These are phyloP conservation scores for Salix dunnii DNA, from an alignment of 345 rosid species.

Conservation along the genomic window DNA sequence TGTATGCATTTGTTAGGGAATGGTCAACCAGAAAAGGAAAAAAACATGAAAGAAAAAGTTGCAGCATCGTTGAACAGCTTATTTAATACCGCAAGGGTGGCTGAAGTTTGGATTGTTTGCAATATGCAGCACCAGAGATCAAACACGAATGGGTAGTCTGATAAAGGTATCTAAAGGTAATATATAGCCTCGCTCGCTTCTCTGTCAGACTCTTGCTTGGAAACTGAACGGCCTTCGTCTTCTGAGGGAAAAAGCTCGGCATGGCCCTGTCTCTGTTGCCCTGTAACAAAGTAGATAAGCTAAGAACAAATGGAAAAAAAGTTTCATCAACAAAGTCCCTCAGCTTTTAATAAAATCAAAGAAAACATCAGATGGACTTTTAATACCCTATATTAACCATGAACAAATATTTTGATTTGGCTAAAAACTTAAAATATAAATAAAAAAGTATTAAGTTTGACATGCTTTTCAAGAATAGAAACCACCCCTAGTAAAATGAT, in stretches of 20 bases:
- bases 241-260: conserved; percentile 8
- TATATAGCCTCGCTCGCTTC: conserved; percentile 37
- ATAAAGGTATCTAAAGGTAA: not conserved
- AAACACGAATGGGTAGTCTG: no score
- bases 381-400: no score
- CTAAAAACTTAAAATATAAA: no score
- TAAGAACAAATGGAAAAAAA: not conserved
- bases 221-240: conserved; percentile 12
- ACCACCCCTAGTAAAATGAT: no score
- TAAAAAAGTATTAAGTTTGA: no score
- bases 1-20: not conserved
- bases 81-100: no score
- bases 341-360: not conserved
- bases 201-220: conserved; percentile 23
- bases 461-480: no score
- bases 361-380: no score
- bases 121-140: not conserved
- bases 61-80: not conserved
- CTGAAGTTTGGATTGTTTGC: not conserved
- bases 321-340: not conserved
- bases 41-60: not conserved
- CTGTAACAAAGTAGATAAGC: not conserved
- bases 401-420: no score
- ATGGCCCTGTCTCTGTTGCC: not conserved
- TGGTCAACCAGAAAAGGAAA: not conserved